A percentile compares a stretch with the other conserved stretches of the same genome.
phyloP scores from a whole-genome alignment of 2,329 filamentous ascomycete species.

The Phaeosphaeriaceae sp. region DNA sequence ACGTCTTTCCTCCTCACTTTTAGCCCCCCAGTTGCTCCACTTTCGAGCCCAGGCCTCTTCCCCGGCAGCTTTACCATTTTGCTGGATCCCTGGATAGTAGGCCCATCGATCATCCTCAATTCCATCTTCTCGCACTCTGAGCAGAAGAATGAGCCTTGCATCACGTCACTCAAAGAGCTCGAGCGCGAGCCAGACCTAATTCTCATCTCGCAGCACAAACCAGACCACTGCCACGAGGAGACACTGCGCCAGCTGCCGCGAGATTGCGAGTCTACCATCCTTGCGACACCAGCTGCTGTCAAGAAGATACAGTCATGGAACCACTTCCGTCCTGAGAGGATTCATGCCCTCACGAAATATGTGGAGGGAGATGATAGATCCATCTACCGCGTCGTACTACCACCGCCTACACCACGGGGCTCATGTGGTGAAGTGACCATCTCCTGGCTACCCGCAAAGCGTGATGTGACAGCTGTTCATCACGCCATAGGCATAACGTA shows the following conservation, averaged over 20 bases:
- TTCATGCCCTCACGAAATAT: conserved; percentile 55
- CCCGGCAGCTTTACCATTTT: conserved; percentile 69
- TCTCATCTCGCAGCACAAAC: conserved; percentile 67
- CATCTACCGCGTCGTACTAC: conserved; percentile 61
- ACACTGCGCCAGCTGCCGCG: conserved; percentile 70
- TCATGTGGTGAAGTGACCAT: conserved; percentile 73
- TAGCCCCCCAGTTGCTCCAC: conserved; percentile 58
- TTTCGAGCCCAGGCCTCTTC: conserved; percentile 45
- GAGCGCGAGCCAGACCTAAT: conserved; percentile 62
- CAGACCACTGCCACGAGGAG: conserved; percentile 74
- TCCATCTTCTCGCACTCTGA: conserved; percentile 66
- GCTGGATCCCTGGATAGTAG: conserved; percentile 74
- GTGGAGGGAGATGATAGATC: conserved; percentile 48
- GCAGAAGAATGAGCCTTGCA: conserved; percentile 62
- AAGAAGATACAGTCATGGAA: conserved; percentile 72
- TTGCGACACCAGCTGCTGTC: conserved; percentile 70
- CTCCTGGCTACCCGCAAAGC: conserved; percentile 68
- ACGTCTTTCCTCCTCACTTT: conserved; percentile 71
- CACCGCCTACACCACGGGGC: conserved; percentile 60
- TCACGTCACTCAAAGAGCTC: conserved; percentile 64
- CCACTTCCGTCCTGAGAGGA: conserved; percentile 64
- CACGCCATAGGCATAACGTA: conserved; percentile 77
- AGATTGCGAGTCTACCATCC: conserved; percentile 65
- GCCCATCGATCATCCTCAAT: conserved; percentile 66
- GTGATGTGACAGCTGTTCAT: conserved; percentile 67